These are phyloP conservation scores for Xylaria sp. DNA, from an alignment of 2,329 filamentous ascomycete genomes.

Conservation along the genomic window DNA sequence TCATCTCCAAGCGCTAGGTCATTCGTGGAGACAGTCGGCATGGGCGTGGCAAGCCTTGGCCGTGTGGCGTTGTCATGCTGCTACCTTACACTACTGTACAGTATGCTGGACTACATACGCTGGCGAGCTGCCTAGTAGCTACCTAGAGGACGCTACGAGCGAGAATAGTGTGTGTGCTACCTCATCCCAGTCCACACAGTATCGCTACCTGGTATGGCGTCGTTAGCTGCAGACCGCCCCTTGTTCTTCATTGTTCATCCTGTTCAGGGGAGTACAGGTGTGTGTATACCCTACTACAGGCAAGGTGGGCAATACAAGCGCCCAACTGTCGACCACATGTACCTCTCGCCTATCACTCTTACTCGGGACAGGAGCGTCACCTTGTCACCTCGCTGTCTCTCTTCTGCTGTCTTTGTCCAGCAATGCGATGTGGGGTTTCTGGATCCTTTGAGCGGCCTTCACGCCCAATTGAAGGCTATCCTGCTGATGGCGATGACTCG, in stretches of 20 bases:
- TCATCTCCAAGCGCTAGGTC: slow-evolving; percentile 35
- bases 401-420: not conserved
- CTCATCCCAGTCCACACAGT: slow-evolving; percentile 32
- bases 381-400: slow-evolving; percentile 19
- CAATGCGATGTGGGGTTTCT: slow-evolving; percentile 27
- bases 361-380: slow-evolving; percentile 12
- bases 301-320: not conserved
- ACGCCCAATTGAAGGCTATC: slow-evolving; percentile 21
- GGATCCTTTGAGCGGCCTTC: slow-evolving; percentile 27
- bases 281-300: not conserved
- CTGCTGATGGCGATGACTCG: slow-evolving; percentile 23
- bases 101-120: not conserved
- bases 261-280: not conserved
- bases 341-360: not conserved
- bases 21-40: slow-evolving; percentile 28
- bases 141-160: not conserved
- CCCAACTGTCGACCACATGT: slow-evolving; percentile 27
- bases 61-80: slow-evolving; percentile 37
- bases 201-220: not conserved
- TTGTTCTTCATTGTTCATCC: slow-evolving; percentile 21
- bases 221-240: slow-evolving; percentile 35
- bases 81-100: slow-evolving; percentile 9
- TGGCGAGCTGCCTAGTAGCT: not conserved
- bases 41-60: slow-evolving; percentile 36
- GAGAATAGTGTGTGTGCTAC: not conserved